Base-by-base conservation (phyloP, 768 basidiomycete species). In the Termitomyces sp. region DNA sequence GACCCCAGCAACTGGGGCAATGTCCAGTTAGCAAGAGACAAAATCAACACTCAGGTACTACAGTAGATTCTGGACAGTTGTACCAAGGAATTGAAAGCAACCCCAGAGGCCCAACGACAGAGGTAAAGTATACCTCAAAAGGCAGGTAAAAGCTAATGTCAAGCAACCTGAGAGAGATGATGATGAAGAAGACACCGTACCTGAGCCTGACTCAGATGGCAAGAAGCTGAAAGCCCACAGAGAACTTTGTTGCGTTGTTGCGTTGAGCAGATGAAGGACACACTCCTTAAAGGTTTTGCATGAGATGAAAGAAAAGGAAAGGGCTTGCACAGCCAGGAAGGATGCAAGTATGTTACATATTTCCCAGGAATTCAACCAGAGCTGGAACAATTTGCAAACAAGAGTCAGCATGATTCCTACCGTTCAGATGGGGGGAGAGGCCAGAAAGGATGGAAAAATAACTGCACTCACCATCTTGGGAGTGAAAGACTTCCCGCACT, bases 371-470 rank as follows among this genome's bases (percentile, higher is more conserved):
- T 48, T n/a, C 2, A 9, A n/a, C 3, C 6, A 30, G 3, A 18
- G 26, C 2, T 30, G 7, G 11, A 18, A 0, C 7, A 3, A 2
- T n/a, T 47, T 0, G 16, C 3, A 0, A 16, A 2, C 1, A 16
- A 46, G 5, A 16, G 2, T 1, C 5, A 0, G 4, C 0, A 1
- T 0, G n/a, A n/a, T n/a, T 13, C 11, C 8, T 1, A 13, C 3
- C 2, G 18, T 8, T 47, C 16, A 2, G 18, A n/a, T 0, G 46
- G 10, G 30, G 8, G 20, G 3, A 4, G 3, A 14, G 35, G 10
- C 8, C n/a, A n/a, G n/a, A n/a, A n/a, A n/a, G n/a, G n/a, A n/a
- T n/a, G n/a, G n/a, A n/a, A n/a, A n/a, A n/a, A n/a, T n/a, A n/a
- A n/a, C n/a, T n/a, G n/a, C n/a, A n/a, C n/a, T n/a, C n/a, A n/a